phyloP scores from a whole-genome alignment of 768 basidiomycete species.

The Floccularia luteovirens region DNA sequence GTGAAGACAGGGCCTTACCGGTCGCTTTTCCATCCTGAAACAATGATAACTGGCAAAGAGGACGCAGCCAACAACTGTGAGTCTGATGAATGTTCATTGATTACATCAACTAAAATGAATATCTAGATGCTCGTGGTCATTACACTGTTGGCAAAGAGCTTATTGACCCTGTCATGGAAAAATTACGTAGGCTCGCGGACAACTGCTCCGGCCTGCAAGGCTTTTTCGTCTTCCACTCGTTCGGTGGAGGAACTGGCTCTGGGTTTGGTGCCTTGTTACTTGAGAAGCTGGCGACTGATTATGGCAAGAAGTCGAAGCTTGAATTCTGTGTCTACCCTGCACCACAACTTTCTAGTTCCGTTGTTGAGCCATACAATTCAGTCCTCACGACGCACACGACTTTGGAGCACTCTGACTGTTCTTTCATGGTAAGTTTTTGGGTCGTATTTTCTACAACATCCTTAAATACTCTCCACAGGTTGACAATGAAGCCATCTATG shows the following conservation, averaged over 20 bases:
- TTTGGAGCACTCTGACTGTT: constrained; percentile 97
- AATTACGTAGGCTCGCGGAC: constrained; percentile 88
- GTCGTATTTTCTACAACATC: constrained; percentile 1
- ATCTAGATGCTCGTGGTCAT: constrained; percentile 89
- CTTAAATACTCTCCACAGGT: constrained; percentile 40
- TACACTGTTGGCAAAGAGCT: constrained; percentile 98
- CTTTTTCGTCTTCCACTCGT: constrained; percentile 99
- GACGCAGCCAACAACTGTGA: constrained; percentile 99
- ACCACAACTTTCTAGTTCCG: constrained; percentile 86
- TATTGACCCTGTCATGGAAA: constrained; percentile 95
- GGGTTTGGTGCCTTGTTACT: constrained; percentile 96
- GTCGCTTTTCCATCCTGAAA: constrained; percentile 95
- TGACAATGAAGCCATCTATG: constrained; percentile 99
- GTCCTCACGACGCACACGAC: constrained; percentile 97
- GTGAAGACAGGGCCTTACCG: constrained; percentile 90
- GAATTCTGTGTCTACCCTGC: constrained; percentile 98
- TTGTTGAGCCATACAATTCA: constrained; percentile 98
- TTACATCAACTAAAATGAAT: constrained; percentile 9
- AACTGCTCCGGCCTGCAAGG: constrained; percentile 97
- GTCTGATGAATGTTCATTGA: constrained; percentile 15
- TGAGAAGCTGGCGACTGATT: constrained; percentile 93
- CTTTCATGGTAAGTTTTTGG: constrained; percentile 75
- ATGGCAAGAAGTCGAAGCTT: constrained; percentile 98
- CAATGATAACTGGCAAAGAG: constrained; percentile 95
- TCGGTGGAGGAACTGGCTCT: constrained; percentile 98